Conservation (phyloP, 2,329 filamentous ascomycete genomes). For the Davidsoniella virescens region DNA sequence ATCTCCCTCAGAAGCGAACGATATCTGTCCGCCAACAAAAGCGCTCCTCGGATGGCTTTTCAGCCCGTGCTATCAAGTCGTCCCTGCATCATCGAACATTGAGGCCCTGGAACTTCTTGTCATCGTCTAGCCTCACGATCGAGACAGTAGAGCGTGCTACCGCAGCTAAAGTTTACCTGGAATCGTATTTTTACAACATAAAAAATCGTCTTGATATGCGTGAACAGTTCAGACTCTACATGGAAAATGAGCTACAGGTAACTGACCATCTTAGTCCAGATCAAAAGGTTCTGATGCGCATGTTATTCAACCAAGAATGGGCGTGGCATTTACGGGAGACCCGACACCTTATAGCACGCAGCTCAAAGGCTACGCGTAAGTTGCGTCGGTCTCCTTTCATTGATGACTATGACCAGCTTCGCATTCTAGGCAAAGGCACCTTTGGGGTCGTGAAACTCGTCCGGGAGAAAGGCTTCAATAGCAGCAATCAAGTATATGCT, state of each 20-base stretch:
- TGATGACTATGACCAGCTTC: constrained; percentile 59
- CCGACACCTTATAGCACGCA: constrained; percentile 51
- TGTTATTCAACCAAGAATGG: constrained; percentile 50
- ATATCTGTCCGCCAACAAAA: too few species aligned
- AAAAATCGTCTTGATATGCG: constrained; percentile 30
- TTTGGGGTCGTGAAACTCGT: constrained; percentile 87
- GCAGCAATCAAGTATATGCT: constrained; percentile 51
- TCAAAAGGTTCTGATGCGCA: constrained; percentile 37
- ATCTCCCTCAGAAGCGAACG: too few species aligned
- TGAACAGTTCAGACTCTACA: constrained; percentile 19
- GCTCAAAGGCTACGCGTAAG: constrained; percentile 22
- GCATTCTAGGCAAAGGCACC: constrained; percentile 78
- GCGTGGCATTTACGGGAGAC: constrained; percentile 58
- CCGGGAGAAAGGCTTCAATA: constrained; percentile 34
- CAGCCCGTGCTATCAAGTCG: neutral
- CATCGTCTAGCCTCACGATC: constrained; percentile 17
- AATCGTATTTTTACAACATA: constrained; percentile 66
- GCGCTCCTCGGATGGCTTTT: neutral
- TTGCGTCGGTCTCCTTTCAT: neutral
- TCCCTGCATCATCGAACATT: neutral
- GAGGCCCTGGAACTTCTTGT: neutral
- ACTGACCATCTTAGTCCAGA: constrained; percentile 33
- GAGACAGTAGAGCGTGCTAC: constrained; percentile 61
- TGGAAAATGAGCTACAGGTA: constrained; percentile 37
- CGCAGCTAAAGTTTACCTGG: constrained; percentile 71